Percentiles rank a stretch among this genome's conserved stretches.
Conservation (phyloP, 768 basidiomycete species). For the Termitomyces sp. region DNA sequence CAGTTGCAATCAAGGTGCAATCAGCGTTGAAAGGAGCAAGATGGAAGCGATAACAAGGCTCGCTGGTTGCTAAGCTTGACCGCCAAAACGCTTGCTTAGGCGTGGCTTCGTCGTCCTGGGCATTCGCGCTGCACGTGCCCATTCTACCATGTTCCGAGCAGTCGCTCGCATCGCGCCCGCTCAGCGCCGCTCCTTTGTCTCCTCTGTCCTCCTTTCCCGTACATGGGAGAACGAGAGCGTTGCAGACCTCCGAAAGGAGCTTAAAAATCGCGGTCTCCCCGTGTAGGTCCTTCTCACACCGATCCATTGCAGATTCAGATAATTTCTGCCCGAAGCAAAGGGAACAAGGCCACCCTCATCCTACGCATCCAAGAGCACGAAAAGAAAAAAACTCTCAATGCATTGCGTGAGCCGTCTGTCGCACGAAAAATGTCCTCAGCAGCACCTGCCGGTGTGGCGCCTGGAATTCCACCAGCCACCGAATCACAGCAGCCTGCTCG, state of each 20-base stretch:
- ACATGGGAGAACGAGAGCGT: conserved; percentile 51
- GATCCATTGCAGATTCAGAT: neutral
- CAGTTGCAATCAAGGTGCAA: conserved; percentile 20
- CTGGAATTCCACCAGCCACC: conserved; percentile 37
- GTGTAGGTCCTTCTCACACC: conserved; percentile 31
- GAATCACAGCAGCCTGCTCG: conserved; percentile 20
- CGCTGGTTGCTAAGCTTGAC: neutral
- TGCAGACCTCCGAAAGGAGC: conserved; percentile 45
- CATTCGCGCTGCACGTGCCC: neutral
- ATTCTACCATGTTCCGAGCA: conserved; percentile 16
- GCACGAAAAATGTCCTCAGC: conserved; percentile 21
- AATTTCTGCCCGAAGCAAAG: conserved; percentile 33
- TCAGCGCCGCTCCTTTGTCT: conserved; percentile 32
- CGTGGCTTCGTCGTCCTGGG: neutral
- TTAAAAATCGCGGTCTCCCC: conserved; percentile 50
- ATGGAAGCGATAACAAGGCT: conserved; percentile 2
- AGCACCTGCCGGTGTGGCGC: conserved; percentile 23
- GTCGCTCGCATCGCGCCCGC: conserved; percentile 9
- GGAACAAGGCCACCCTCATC: conserved; percentile 54
- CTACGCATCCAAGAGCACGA: conserved; percentile 51
- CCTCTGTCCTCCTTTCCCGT: conserved; percentile 50
- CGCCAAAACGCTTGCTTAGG: too few species aligned
- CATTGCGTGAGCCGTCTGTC: conserved; percentile 15
- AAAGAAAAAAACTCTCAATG: conserved; percentile 18
- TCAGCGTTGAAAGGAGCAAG: conserved; percentile 14